These are phyloP conservation scores for Chenopodium quinoa DNA, from an alignment of 148 eudicot genomes.

Conservation along the genomic window DNA sequence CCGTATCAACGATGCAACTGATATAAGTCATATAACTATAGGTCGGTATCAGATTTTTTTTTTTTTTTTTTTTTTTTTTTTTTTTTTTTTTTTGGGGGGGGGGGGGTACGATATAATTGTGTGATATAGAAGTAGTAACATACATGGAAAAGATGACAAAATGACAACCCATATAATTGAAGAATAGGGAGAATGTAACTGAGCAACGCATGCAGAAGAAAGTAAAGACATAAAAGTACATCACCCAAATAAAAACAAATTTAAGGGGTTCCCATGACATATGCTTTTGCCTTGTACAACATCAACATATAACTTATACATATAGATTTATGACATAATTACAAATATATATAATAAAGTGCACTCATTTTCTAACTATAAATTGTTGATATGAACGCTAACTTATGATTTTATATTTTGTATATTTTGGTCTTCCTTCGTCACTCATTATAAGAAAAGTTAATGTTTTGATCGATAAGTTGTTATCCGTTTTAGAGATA, in stretches of 20 bases:
- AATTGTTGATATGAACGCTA: neutral
- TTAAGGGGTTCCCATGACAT: conserved; percentile 19
- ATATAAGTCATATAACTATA: too few relatives aligned
- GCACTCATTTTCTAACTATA: neutral
- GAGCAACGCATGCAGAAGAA: conserved; percentile 24
- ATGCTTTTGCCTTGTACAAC: conserved; percentile 13
- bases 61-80: too few relatives aligned
- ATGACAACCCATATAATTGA: too few relatives aligned
- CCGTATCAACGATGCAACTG: too few relatives aligned
- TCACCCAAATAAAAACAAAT: conserved; percentile 18
- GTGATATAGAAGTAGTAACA: too few relatives aligned
- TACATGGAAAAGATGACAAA: too few relatives aligned
- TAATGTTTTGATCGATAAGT: too few relatives aligned
- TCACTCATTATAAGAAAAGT: too few relatives aligned
- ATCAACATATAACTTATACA: neutral
- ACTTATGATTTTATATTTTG: conserved; percentile 2
- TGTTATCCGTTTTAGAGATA: too few relatives aligned
- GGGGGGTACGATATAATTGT: too few relatives aligned
- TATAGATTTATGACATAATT: neutral
- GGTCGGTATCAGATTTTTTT: too few relatives aligned
- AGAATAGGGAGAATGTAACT: neutral
- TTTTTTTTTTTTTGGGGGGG: too few relatives aligned
- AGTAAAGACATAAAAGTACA: conserved; percentile 17
- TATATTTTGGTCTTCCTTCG: neutral
- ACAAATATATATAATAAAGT: neutral